Conservation (phyloP, 2,329 filamentous ascomycete genomes). For the Fusarium sp. region DNA sequence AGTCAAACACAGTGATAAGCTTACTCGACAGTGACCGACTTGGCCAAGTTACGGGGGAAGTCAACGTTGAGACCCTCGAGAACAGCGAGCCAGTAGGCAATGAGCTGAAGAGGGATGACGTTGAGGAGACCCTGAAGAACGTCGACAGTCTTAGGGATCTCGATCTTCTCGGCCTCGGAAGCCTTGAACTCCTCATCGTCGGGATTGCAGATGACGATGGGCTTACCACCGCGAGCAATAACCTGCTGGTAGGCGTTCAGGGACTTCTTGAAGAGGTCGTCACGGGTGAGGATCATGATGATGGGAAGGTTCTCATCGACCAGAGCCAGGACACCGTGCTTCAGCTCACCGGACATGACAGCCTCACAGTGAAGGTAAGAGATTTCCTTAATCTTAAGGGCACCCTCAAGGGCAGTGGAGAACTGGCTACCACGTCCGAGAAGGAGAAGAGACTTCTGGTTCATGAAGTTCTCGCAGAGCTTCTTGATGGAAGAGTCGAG, state of each 20-base stretch:
- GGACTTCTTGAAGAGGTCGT: conserved; percentile 98
- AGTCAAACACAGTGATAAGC: conserved; percentile 35
- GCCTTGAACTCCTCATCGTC: conserved; percentile 88
- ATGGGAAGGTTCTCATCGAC: conserved; percentile 99
- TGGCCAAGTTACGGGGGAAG: conserved; percentile 98
- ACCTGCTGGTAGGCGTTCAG: conserved; percentile 99
- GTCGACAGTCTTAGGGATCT: conserved; percentile 96
- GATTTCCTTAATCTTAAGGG: conserved; percentile 99
- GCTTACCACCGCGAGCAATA: conserved; percentile 93
- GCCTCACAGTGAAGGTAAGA: conserved; percentile 99
- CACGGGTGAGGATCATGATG: conserved; percentile 98
- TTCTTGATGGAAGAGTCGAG: conserved; percentile 95
- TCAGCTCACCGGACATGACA: conserved; percentile 99
- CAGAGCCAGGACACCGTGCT: conserved; percentile 96
- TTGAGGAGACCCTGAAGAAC: conserved; percentile 96
- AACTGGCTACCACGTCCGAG: conserved; percentile 96
- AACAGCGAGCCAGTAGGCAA: conserved; percentile 98
- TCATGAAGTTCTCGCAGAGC: conserved; percentile 92
- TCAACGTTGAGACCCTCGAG: conserved; percentile 97
- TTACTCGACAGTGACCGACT: conserved; percentile 99
- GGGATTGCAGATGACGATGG: conserved; percentile 98
- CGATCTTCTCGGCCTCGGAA: conserved; percentile 94
- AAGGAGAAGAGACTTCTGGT: conserved; percentile 95
- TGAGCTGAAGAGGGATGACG: conserved; percentile 96
- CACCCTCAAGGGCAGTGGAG: conserved; percentile 96